Conservation (phyloP, 2,329 filamentous ascomycete genomes). For the Cladosporium phlei region DNA sequence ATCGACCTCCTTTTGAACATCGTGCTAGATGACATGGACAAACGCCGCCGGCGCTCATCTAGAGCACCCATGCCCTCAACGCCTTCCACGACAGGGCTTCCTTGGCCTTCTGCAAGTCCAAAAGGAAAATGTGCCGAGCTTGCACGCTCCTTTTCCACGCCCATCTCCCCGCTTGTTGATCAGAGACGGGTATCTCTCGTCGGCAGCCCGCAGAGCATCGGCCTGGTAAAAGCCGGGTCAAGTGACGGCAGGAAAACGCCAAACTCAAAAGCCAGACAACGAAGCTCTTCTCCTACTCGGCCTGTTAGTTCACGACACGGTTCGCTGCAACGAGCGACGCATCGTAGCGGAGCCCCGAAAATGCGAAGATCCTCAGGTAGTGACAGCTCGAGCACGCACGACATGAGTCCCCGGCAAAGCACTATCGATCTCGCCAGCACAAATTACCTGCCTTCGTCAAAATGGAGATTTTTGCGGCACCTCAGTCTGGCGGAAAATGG, state of each 20-base stretch:
- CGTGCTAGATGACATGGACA: slow-evolving; percentile 94
- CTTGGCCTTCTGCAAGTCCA: slow-evolving; percentile 61
- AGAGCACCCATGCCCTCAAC: slow-evolving; percentile 68
- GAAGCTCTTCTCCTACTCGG: slow-evolving; percentile 77
- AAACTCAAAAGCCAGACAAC: slow-evolving; percentile 42
- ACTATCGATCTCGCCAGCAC: slow-evolving; percentile 70
- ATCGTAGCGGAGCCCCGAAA: slow-evolving; percentile 63
- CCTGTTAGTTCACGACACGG: slow-evolving; percentile 64
- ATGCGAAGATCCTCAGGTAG: slow-evolving; percentile 87
- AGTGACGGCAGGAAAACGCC: slow-evolving; percentile 36
- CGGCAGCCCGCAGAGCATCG: slow-evolving; percentile 44
- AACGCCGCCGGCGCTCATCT: slow-evolving; percentile 77
- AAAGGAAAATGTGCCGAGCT: slow-evolving; percentile 62
- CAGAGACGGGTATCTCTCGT: slow-evolving; percentile 42
- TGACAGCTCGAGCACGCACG: slow-evolving; percentile 71
- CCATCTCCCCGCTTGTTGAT: slow-evolving; percentile 56
- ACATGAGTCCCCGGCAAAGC: slow-evolving; percentile 58
- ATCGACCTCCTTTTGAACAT: slow-evolving; percentile 87
- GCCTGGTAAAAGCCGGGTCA: slow-evolving; percentile 56
- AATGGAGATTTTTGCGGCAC: slow-evolving; percentile 93
- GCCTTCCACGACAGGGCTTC: slow-evolving; percentile 54
- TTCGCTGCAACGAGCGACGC: slow-evolving; percentile 58
- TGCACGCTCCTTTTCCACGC: slow-evolving; percentile 63
- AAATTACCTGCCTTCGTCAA: slow-evolving; percentile 71
- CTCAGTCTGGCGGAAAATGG: slow-evolving; percentile 89